Evolutionary conservation across 345 rosid genomes (phyloP).

Genomic region (Reutealis trisperma): DNA sequence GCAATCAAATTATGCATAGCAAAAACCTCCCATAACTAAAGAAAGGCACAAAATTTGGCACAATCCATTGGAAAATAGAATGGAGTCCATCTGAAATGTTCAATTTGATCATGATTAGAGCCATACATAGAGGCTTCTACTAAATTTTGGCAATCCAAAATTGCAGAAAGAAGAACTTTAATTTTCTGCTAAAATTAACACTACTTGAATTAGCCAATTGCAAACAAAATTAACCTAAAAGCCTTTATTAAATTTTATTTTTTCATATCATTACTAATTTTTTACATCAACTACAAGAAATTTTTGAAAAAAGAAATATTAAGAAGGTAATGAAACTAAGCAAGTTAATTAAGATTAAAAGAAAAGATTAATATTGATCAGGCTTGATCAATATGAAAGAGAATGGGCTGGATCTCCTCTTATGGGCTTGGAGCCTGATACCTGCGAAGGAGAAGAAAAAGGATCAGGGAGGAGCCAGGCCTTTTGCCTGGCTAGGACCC

Average conservation of each 20-base stretch:
- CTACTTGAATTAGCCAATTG: neutral
- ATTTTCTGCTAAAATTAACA: conserved; percentile 7
- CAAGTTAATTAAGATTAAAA: no score
- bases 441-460: no score
- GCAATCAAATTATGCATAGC: no score
- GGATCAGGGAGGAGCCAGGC: no score
- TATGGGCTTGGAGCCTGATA: no score
- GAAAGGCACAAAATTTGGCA: neutral
- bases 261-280: conserved; percentile 6
- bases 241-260: neutral
- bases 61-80: conserved; percentile 3
- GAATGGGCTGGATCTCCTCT: no score
- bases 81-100: conserved; percentile 10
- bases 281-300: neutral
- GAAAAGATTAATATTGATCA: no score
- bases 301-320: neutral
- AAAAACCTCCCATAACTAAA: no score
- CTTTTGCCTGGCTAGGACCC: no score
- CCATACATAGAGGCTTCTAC: conserved; percentile 5
- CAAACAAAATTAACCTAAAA: neutral
- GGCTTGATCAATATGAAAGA: no score
- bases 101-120: neutral
- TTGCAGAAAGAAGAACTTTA: conserved; percentile 14
- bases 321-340: no score
- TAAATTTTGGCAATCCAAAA: conserved; percentile 3